Evolutionary conservation across 1,284 basidiomycete genomes (phyloP).

Genomic region (Entoloma clypeatum): DNA sequence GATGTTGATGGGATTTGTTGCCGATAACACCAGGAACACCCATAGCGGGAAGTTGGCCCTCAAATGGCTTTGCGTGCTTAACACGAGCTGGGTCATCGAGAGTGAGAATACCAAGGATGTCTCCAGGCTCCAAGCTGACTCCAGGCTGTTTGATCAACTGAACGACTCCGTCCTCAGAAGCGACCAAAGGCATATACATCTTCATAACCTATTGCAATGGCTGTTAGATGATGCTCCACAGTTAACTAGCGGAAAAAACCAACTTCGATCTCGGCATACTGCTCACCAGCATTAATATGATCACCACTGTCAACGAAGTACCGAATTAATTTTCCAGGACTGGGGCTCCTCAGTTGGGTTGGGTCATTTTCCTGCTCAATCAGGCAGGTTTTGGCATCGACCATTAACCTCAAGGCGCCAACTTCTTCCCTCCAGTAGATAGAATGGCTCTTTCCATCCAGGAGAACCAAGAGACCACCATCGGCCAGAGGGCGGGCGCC

Average conservation of each 20-base stretch:
- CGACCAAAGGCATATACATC: conserved; percentile 98
- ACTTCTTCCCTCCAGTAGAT: conserved; percentile 99
- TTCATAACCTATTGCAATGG: conserved; percentile 81
- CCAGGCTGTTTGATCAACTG: conserved; percentile 98
- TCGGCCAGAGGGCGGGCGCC: conserved; percentile 91
- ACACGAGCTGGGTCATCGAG: conserved; percentile 97
- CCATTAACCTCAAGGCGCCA: conserved; percentile 88
- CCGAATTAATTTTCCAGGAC: conserved; percentile 94
- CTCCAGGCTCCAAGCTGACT: conserved; percentile 94
- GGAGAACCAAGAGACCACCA: conserved; percentile 88
- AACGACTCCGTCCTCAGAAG: conserved; percentile 94
- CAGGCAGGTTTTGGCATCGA: conserved; percentile 96
- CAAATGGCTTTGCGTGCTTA: conserved; percentile 97
- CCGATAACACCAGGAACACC: conserved; percentile 86
- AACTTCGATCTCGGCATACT: conserved; percentile 98
- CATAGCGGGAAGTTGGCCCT: conserved; percentile 85
- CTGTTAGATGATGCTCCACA: not conserved
- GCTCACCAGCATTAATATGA: conserved; percentile 93
- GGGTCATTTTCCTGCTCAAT: conserved; percentile 99
- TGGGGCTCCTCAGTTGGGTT: conserved; percentile 93
- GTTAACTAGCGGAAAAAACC: conserved; percentile 17
- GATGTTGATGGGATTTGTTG: conserved; percentile 88
- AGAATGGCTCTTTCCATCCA: conserved; percentile 95
- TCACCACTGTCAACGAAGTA: conserved; percentile 97
- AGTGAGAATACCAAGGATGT: conserved; percentile 95